Base-by-base conservation (phyloP, 1,284 basidiomycete species). In the Fomitiporia mediterranea region DNA sequence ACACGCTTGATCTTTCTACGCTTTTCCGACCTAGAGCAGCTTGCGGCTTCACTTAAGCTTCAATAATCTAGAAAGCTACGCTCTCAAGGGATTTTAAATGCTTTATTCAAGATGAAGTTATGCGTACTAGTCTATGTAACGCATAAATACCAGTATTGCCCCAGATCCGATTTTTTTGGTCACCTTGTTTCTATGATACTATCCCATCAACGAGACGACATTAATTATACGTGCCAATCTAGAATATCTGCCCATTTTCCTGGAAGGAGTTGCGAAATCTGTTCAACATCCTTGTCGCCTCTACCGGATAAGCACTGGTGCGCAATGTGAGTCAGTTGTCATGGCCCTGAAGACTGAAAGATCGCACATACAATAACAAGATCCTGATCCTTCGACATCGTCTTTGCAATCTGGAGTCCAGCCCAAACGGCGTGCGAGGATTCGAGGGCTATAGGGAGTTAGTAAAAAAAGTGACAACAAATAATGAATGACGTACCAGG, bases 371-470 rank as follows among this genome's bases (percentile, higher is more conserved):
- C 93, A 55, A 99, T 86, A 53, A 99, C 94, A 28, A 99, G 75
- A 69, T 98, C 87, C 47, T 86, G 71, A 59, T 95, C 94, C 66
- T 89, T 89, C 0, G 86, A 79, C 68, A 99, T 70, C 1, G 83
- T 87, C 74, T 89, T 93, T 4, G 97, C 96, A 30, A 93, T 72
- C 53, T 89, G 79, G 53, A 97, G 80, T 23, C 89, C 93, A 47
- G 88, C 86, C 93, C 94, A 98, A 65, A 99, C 82, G 9, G 94
- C 97, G 72, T 99, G 97, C 21, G 91, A 86, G 1, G 94, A 95
- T 72, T 99, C 97, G 57, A 99, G 77, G 21, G 97, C 94, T 89
- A n/a, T n/a, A n/a, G n/a, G 56, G 13, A 44, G 34, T 35, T 51
- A 39, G 47, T 39, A 44, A 35, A 53, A 48, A 60, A 2, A 32